These are phyloP conservation scores for Orychophragmus violaceus DNA, from an alignment of 345 rosid genomes.

Conservation along the genomic window DNA sequence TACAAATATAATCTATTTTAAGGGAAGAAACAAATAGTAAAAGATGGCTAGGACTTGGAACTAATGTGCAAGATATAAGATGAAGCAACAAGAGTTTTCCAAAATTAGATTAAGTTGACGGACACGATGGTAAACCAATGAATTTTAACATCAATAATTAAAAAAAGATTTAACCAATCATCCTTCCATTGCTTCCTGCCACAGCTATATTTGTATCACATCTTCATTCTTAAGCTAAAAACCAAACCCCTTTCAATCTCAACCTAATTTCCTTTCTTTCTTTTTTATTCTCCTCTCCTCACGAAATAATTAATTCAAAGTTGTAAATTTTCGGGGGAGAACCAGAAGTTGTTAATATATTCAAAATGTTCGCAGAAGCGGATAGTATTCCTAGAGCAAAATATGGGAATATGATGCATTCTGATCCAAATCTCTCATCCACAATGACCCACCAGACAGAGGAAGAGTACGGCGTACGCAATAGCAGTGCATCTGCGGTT, in stretches of 20 bases:
- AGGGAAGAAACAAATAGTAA: conserved; percentile 15
- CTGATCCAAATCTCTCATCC: conserved; percentile 42
- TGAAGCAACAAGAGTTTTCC: conserved; percentile 13
- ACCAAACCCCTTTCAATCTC: conserved; percentile 1
- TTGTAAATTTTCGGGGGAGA: neutral
- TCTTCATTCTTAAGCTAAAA: conserved; percentile 17
- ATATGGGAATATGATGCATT: conserved; percentile 29
- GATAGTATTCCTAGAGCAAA: conserved; percentile 32
- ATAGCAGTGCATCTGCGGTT: conserved; percentile 65
- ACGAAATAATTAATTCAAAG: neutral
- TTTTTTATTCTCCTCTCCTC: neutral
- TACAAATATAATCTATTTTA: conserved; percentile 22
- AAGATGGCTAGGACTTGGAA: neutral
- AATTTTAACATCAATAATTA: neutral
- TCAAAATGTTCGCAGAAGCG: conserved; percentile 31
- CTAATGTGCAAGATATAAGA: neutral
- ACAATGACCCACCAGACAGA: conserved; percentile 25
- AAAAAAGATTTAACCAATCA: conserved; percentile 9
- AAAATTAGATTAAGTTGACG: conserved; percentile 2
- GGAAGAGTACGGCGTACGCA: conserved; percentile 45
- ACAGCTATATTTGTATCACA: conserved; percentile 27
- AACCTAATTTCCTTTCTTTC: neutral
- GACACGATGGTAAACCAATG: conserved; percentile 11
- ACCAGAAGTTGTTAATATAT: neutral
- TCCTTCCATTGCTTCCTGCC: neutral